Evolutionary conservation across 2,329 filamentous ascomycete species (phyloP).

Genomic region (Plenodomus tracheiphilus): DNA sequence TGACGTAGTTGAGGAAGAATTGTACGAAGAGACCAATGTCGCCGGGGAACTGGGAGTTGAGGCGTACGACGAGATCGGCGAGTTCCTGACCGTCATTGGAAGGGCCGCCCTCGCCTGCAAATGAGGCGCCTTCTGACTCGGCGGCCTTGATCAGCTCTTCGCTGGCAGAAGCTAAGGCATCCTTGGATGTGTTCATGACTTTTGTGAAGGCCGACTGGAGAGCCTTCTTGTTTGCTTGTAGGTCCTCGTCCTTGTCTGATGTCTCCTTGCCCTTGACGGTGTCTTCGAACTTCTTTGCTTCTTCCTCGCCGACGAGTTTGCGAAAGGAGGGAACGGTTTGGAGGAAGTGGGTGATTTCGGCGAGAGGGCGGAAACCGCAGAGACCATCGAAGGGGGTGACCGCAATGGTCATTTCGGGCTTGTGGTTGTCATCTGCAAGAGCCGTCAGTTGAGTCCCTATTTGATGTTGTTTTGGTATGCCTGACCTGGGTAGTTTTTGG

Average conservation of each 20-base stretch:
- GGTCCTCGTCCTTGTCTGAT: conserved; percentile 50
- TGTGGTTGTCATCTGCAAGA: conserved; percentile 84
- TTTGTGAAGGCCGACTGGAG: conserved; percentile 75
- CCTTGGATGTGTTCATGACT: conserved; percentile 76
- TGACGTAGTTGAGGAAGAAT: conserved; percentile 97
- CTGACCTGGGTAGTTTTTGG: conserved; percentile 83
- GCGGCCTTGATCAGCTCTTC: conserved; percentile 73
- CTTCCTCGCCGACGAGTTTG: conserved; percentile 53
- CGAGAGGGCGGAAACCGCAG: conserved; percentile 88
- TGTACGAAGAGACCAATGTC: conserved; percentile 94
- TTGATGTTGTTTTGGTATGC: not conserved
- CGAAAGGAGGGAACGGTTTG: conserved; percentile 60
- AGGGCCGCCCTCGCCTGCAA: conserved; percentile 72
- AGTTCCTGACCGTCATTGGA: conserved; percentile 71
- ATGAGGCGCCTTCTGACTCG: conserved; percentile 67
- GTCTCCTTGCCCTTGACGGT: conserved; percentile 57
- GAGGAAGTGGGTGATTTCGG: conserved; percentile 85
- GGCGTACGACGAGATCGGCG: conserved; percentile 73
- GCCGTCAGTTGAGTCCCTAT: conserved; percentile 10
- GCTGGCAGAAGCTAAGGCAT: conserved; percentile 66
- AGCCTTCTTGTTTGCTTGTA: conserved; percentile 70
- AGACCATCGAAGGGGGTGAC: conserved; percentile 95
- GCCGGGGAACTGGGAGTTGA: conserved; percentile 78
- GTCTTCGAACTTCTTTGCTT: conserved; percentile 50
- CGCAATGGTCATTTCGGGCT: conserved; percentile 98